Evolutionary conservation across 768 basidiomycete species (phyloP).

Genomic region (Russula olivacea): DNA sequence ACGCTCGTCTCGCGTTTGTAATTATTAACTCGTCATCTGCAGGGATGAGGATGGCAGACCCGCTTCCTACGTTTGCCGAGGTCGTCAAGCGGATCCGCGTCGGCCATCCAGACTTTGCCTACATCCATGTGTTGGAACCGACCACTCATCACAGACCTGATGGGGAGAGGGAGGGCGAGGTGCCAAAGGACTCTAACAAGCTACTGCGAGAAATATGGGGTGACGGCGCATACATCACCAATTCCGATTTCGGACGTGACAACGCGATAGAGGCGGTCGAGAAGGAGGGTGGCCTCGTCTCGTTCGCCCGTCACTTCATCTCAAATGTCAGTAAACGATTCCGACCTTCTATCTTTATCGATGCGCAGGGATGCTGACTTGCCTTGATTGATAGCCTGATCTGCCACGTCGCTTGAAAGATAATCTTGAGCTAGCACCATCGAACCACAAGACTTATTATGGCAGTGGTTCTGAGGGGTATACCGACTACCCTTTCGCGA

Average conservation of each 20-base stretch:
- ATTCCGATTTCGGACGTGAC: conserved; percentile 27
- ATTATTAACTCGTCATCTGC: background rate
- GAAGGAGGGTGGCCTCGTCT: conserved; percentile 17
- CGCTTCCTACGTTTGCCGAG: conserved; percentile 29
- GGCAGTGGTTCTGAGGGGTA: conserved; percentile 15
- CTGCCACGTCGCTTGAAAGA: conserved; percentile 20
- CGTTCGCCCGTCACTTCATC: conserved; percentile 16
- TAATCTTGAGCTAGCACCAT: background rate
- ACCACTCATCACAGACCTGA: background rate
- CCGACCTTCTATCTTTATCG: background rate
- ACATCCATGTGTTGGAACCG: conserved; percentile 34
- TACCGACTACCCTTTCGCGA: conserved; percentile 25
- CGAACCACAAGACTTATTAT: background rate
- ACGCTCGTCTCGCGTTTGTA: background rate
- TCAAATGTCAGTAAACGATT: conserved; percentile 12
- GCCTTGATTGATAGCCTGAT: conserved; percentile 17
- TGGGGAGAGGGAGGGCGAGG: background rate
- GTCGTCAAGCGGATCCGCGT: conserved; percentile 28
- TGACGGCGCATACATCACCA: conserved; percentile 25
- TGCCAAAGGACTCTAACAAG: conserved; percentile 21
- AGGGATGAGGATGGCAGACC: conserved; percentile 25
- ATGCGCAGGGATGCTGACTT: background rate
- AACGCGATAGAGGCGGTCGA: conserved; percentile 22
- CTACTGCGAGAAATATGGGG: conserved; percentile 28
- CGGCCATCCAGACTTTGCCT: conserved; percentile 13